Conservation (phyloP, 768 basidiomycete species). For the Dacryopinax primogenitus region DNA sequence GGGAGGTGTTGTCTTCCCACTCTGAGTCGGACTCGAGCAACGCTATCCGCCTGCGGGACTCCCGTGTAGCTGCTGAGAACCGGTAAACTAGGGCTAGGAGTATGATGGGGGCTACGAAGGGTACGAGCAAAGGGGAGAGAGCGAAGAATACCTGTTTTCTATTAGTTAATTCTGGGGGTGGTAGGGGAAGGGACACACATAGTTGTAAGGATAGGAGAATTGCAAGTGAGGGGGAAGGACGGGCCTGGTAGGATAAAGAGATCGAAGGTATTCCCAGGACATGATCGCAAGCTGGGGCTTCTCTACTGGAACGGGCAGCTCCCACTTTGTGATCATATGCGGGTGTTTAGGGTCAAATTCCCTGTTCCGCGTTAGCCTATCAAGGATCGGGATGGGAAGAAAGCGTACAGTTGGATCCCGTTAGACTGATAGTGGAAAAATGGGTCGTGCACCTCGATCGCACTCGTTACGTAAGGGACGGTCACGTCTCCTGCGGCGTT, state of each 20-base stretch:
- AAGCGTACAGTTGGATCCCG: slow-evolving; percentile 49
- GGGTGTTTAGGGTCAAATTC: slow-evolving; percentile 44
- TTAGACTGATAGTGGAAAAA: slow-evolving; percentile 44
- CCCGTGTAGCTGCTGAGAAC: slow-evolving; percentile 43
- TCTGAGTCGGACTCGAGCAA: slow-evolving; percentile 50
- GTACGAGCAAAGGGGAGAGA: slow-evolving; percentile 52
- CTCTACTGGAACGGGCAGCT: slow-evolving; percentile 35
- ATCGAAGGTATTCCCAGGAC: slow-evolving; percentile 36
- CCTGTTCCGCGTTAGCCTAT: slow-evolving; percentile 26
- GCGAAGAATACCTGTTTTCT: slow-evolving; percentile 37
- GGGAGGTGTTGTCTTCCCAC: slow-evolving; percentile 10
- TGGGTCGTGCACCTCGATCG: slow-evolving; percentile 54
- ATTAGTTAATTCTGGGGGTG: not conserved
- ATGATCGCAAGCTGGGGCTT: slow-evolving; percentile 28
- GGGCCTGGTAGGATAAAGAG: slow-evolving; percentile 30
- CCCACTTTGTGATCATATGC: slow-evolving; percentile 44
- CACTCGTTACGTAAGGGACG: slow-evolving; percentile 70
- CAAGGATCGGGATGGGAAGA: not conserved
- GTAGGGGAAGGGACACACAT: slow-evolving; percentile 36
- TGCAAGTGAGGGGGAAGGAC: slow-evolving; percentile 49
- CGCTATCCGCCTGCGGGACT: slow-evolving; percentile 53
- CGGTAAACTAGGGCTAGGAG: slow-evolving; percentile 43
- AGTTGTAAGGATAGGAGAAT: slow-evolving; percentile 52
- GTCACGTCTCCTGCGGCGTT: slow-evolving; percentile 63
- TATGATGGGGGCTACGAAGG: slow-evolving; percentile 30